Evolutionary conservation across 2,329 filamentous ascomycete genomes (phyloP).

Genomic region (Aspergillus hiratsukae): DNA sequence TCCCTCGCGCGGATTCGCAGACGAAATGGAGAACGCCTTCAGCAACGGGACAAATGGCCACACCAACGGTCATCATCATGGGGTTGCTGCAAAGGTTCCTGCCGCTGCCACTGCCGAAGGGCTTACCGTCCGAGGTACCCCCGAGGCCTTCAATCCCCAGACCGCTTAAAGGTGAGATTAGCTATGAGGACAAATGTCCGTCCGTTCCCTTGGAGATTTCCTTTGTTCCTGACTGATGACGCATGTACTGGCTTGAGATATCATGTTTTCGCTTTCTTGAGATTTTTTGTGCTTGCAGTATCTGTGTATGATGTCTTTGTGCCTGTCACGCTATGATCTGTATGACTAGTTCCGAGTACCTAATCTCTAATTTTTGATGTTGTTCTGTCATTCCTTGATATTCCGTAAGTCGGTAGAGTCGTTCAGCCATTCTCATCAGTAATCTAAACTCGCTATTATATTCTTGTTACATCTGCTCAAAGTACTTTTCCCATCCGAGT

Average conservation of each 20-base stretch:
- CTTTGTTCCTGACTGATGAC: neutral
- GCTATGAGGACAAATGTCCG: neutral
- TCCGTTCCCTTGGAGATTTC: neutral
- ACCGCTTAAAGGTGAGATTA: constrained; percentile 9
- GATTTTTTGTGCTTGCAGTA: neutral
- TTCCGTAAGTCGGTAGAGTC: neutral
- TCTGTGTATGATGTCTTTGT: neutral
- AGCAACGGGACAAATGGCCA: constrained; percentile 8
- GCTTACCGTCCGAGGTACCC: constrained; percentile 10
- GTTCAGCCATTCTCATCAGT: neutral
- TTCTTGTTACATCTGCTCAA: constrained; percentile 37
- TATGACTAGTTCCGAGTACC: neutral
- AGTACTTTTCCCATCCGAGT: constrained; percentile 43
- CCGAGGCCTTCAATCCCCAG: constrained; percentile 21
- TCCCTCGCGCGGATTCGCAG: constrained; percentile 27
- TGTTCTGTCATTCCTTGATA: neutral
- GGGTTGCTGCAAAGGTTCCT: neutral
- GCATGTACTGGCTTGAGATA: neutral
- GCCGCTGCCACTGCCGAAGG: no score
- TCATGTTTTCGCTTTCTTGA: neutral
- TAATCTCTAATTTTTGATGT: neutral
- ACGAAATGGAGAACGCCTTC: constrained; percentile 31
- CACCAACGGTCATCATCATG: neutral
- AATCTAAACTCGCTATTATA: neutral
- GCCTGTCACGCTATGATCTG: neutral